Base-by-base conservation (phyloP, 169 alveolate genomes). In the Eimeria tenella region DNA sequence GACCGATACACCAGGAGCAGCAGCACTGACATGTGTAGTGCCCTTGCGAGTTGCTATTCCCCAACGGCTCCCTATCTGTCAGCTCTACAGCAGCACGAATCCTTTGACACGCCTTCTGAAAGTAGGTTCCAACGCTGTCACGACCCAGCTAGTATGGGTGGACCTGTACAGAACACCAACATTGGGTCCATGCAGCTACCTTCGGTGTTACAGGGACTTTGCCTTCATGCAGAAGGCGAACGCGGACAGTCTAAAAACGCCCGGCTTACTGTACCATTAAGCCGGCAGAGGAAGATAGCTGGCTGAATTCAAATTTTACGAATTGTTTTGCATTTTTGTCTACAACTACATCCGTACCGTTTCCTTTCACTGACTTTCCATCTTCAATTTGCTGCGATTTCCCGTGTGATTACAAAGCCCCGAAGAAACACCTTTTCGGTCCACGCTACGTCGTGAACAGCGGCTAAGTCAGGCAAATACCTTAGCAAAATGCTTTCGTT, bases 1-100 rank as follows among this genome's bases (percentile, higher is more conserved):
- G 63, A 75, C 10, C 65, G 86, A n/a, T 75, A 75, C 86, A 75
- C 86, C 8, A 75, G 86, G 53, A 75, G 86, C 86, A 75, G 86
- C 86, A 75, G 86, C 52, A 75, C 86, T 17, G 86, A 75, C 50
- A 63, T 75, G 42, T 81, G 89, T 56, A 71, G 58, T 13, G 31
- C 55, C 55, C 42, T 56, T 13, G 73, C 74, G 15, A 53, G 56
- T 53, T 55, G 89, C 71, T 81, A 65, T 23, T 71, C 70, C 74
- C 73, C 89, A 23, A 65, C 56, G 19, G 74, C 89, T 56, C 17
- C 74, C 10, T 56, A 21, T 23, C 17, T 55, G 21, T 81, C 89
- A 23, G 53, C 3, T 23, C 73, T 56, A 15, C 89, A 55, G 15
- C 89, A 53, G 42, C 71, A 56, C 19, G 89, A 53, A 55, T 23